Evolutionary conservation across 176 grass and related monocot species (phyloP).

Genomic region (Alloteropsis semialata): DNA sequence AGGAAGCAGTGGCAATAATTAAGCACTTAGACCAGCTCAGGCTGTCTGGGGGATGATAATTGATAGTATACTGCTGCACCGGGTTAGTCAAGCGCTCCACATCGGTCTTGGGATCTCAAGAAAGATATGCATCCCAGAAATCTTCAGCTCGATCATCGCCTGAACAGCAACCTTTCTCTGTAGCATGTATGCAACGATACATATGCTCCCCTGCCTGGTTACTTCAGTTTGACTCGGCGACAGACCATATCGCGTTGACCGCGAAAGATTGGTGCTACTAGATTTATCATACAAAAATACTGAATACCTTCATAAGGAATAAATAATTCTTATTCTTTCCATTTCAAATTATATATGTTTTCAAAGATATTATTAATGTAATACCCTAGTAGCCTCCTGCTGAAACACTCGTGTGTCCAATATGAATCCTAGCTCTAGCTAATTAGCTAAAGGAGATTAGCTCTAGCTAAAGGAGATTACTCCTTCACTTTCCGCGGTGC

Average conservation of each 20-base stretch:
- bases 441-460: too few relatives aligned
- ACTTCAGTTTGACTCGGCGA: background rate
- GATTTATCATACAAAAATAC: background rate
- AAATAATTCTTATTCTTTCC: too few relatives aligned
- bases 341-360: too few relatives aligned
- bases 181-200: background rate
- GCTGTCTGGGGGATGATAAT: conserved; percentile 6
- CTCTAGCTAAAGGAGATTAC: too few relatives aligned
- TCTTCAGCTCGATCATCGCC: background rate
- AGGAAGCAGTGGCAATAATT: conserved; percentile 10
- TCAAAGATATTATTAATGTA: too few relatives aligned
- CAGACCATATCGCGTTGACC: background rate
- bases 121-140: conserved; percentile 19
- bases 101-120: conserved; percentile 36
- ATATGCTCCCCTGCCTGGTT: background rate
- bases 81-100: conserved; percentile 31
- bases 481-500: too few relatives aligned
- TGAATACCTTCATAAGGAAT: background rate
- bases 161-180: background rate
- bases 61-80: background rate
- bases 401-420: too few relatives aligned
- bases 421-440: too few relatives aligned
- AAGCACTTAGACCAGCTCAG: conserved; percentile 30
- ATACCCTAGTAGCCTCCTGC: too few relatives aligned
- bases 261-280: background rate